Base-by-base conservation (phyloP, 1,284 basidiomycete species). In the Tylopilus sp. region DNA sequence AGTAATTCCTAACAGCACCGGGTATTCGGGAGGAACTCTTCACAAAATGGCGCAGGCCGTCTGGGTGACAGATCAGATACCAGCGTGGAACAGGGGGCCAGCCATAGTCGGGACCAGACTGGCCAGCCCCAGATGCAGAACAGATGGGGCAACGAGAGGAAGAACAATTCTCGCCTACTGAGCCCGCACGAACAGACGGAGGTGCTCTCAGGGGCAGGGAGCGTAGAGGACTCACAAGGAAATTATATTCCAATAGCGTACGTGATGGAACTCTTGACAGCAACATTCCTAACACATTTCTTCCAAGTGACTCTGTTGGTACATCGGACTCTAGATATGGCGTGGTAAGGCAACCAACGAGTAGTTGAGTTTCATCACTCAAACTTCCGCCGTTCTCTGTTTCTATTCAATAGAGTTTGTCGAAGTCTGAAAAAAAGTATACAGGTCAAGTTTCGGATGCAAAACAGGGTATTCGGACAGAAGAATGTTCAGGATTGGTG, bases 281-380 rank as follows among this genome's bases (percentile, higher is more conserved):
- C 47, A 9, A 54, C 41, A 1, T 44, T 9, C 58, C 26, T 63
- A 26, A 67, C 2, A 29, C 12, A 19, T 16, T 6, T 54, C 16
- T 3, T 4, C 19, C 29, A 76, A 41, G 74, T 39, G 56, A 77
- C 29, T 29, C 29, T 15, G 69, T 78, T 60, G 74, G 74, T 6
- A 64, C 71, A n/a, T 69, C 71, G 15, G 70, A 72, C 2, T 65
- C 72, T 24, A 72, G 71, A 13, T 74, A 74, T 57, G 73, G 66
- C 49, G 62, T 65, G 65, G 77, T 72, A 26, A 61, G 33, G 29
- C 9, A n/a, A 16, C 22, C 13, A 47, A 47, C 22, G 2, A 6
- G 6, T n/a, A 22, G 44, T 47, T 19, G 22, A 47, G 22, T 47
- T 47, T 19, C 19, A 19, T 44, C 15, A 44, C 44, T 44, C 39